Evolutionary conservation across 1,284 basidiomycete genomes (phyloP), one percentile per base, ranked within the genome.

Genomic region (Boletus semigastroideus): DNA sequence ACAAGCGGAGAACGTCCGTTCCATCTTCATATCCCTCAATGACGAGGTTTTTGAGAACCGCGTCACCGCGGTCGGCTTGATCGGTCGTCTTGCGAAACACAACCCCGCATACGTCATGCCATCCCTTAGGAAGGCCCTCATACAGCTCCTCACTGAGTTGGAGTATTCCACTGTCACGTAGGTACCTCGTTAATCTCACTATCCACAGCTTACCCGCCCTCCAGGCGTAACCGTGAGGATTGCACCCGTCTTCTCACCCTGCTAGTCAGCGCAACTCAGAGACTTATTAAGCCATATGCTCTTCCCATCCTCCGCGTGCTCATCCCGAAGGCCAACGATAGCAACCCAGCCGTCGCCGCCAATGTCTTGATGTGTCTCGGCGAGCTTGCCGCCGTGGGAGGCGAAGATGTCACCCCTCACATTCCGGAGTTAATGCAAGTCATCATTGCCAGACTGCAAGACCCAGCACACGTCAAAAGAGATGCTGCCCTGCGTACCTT

Each of bases 91-190:
- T 25, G 93, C 96, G 3, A 86, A 88, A 64, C 92, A 98, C 73
- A 99, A 99, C 64, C 97, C 97, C 0, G 97, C 97, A 34, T 98
- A 98, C 73, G 95, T 99, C 31, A 98, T 99, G 91, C 96, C 97
- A 4, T 96, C 94, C 7, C 75, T 99, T 36, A 83, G 97, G 48
- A 99, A 99, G 71, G 90, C 95, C 2, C 78, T 99, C 51, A 98
- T 99, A 54, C 96, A 99, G 68, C 82, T 99, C 9, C 78, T 99
- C 49, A 99, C 97, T 0, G 97, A 99, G 72, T 76, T 99, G 43
- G 96, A 99, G 72, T 99, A 98, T 67, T 94, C 96, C 4, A 95
- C 90, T 4, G 87, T 93, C 49, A 83, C 84, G 90, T 93, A 64
- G 55, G 84, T 75, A 4, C 25, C 44, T 20, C 42, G 33, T 41